Conservation (phyloP, 1,284 basidiomycete genomes). For the Pseudozyma sp. region DNA sequence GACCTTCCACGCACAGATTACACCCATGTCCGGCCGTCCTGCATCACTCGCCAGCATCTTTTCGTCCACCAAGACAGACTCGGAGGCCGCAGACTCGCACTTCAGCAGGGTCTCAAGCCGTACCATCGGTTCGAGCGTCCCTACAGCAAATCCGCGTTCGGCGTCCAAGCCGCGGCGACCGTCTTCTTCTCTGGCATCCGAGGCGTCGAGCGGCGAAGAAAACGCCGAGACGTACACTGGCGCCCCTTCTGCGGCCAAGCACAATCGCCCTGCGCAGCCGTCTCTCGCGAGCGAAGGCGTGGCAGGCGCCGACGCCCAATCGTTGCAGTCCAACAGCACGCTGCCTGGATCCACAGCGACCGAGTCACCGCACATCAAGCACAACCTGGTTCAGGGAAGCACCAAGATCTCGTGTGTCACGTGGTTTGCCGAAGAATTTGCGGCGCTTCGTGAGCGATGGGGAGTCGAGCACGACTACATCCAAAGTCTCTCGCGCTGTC, state of each 20-base stretch:
- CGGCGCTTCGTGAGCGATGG: constrained; percentile 56
- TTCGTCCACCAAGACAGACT: constrained; percentile 12
- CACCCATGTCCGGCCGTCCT: constrained; percentile 47
- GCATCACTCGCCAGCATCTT: constrained; percentile 57
- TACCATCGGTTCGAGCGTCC: constrained; percentile 3
- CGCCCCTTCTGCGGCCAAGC: constrained; percentile 5
- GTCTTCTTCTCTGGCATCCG: constrained; percentile 6
- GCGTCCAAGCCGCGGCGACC: constrained; percentile 8
- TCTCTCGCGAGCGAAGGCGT: constrained; percentile 23
- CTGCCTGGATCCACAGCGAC: constrained; percentile 37
- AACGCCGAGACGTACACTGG: constrained; percentile 1
- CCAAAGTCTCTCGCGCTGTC: constrained; percentile 54
- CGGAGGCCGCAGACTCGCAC: constrained; percentile 7
- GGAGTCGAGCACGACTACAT: constrained; percentile 57
- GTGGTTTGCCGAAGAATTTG: constrained; percentile 66
- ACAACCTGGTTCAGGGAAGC: constrained; percentile 52
- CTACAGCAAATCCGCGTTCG: constrained; percentile 21
- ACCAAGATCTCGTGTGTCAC: constrained; percentile 63
- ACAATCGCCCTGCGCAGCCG: constrained; percentile 17
- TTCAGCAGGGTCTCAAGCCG: constrained; percentile 7
- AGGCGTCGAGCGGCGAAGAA: constrained; percentile 3
- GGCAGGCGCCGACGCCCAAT: constrained; percentile 29
- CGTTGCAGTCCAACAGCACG: constrained; percentile 38
- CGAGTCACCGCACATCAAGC: constrained; percentile 62
- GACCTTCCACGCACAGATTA: constrained; percentile 52